Conservation (phyloP, 1,284 basidiomycete genomes). For the Trametes polyzona region DNA sequence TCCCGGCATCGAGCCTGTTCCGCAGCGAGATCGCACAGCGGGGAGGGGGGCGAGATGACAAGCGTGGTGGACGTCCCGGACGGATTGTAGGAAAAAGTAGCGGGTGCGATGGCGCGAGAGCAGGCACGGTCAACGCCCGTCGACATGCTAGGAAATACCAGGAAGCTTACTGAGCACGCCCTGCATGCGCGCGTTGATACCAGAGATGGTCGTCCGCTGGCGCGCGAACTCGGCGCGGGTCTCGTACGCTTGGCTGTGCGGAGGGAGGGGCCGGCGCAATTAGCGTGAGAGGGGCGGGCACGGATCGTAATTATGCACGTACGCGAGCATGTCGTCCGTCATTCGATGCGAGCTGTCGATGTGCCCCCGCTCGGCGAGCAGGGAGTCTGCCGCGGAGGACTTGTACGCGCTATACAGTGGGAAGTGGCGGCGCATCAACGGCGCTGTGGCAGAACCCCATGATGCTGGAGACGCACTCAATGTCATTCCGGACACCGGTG, state of each 20-base stretch:
- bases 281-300: constrained; percentile 1
- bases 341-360: constrained; percentile 95
- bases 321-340: constrained; percentile 94
- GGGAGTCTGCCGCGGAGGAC: constrained; percentile 83
- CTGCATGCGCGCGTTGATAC: constrained; percentile 84
- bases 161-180: constrained; percentile 74
- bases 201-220: constrained; percentile 76
- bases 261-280: not conserved
- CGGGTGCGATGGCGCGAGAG: not conserved
- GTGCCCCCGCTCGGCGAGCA: constrained; percentile 85
- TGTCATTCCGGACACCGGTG: constrained; percentile 93
- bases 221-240: constrained; percentile 93
- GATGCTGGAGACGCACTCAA: constrained; percentile 67
- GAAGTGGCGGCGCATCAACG: not conserved
- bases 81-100: not conserved
- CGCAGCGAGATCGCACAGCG: not conserved
- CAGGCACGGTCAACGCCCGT: constrained; percentile 5
- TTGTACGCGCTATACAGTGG: constrained; percentile 76
- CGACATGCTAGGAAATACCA: not conserved
- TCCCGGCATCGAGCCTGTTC: constrained; percentile 84
- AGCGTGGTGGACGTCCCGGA: not conserved
- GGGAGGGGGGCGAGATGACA: not conserved
- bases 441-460: not conserved
- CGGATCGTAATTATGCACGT: constrained; percentile 33
- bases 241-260: constrained; percentile 90